Evolutionary conservation across 352 stramenopile species (phyloP).

Genomic region (Phytophthora chlamydospora): DNA sequence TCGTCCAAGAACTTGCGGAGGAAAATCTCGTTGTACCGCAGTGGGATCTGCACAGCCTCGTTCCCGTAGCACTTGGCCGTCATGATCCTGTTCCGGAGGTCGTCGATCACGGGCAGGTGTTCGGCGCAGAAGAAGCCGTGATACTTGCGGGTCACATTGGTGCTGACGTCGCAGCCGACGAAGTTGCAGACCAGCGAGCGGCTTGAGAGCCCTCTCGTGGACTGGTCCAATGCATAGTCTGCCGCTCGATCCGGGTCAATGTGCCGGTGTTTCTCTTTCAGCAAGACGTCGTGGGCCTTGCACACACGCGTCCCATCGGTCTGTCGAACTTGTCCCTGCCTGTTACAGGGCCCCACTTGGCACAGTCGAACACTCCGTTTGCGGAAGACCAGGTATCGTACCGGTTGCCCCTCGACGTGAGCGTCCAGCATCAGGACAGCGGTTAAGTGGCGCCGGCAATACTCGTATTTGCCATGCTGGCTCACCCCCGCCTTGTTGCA

Average conservation of each 20-base stretch:
- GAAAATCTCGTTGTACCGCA: constrained; percentile 13
- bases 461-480: background rate
- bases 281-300: background rate
- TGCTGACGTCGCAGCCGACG: constrained; percentile 1
- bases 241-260: constrained; percentile 1
- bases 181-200: background rate
- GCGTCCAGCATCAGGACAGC: constrained; percentile 4
- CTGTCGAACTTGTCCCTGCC: background rate
- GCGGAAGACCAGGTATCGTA: background rate
- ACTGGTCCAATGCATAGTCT: background rate
- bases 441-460: background rate
- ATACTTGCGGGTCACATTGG: constrained; percentile 2
- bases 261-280: constrained; percentile 1
- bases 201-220: background rate
- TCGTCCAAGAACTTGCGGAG: constrained; percentile 17
- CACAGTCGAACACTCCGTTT: constrained; percentile 1
- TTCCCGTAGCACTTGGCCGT: constrained; percentile 7
- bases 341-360: constrained; percentile 6
- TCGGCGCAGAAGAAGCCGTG: constrained; percentile 8
- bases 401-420: background rate
- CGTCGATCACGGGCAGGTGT: constrained; percentile 8
- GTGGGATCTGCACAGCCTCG: constrained; percentile 6
- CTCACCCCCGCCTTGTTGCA: constrained; percentile 1
- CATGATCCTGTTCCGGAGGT: constrained; percentile 8
- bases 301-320: background rate